Evolutionary conservation across 2,329 filamentous ascomycete species (phyloP).

Genomic region (Neonectria hederae): DNA sequence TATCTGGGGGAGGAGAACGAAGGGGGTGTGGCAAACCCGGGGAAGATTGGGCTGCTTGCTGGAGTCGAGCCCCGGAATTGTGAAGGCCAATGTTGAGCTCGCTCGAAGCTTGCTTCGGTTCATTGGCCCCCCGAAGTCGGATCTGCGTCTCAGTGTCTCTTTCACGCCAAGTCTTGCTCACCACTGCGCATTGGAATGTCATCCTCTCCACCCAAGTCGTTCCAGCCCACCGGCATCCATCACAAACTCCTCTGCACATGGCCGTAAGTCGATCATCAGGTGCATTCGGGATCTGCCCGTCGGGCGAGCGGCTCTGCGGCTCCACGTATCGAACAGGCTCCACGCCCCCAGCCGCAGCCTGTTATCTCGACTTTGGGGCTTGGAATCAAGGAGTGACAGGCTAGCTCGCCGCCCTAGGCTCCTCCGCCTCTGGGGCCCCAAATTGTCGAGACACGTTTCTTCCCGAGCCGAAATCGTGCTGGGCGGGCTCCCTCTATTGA

Average conservation of each 20-base stretch:
- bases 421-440: conserved; percentile 11
- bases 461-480: conserved; percentile 23
- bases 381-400: conserved; percentile 9
- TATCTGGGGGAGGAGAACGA: conserved; percentile 5
- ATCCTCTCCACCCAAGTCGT: conserved; percentile 18
- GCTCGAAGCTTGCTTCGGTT: background rate
- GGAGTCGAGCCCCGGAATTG: too few species aligned
- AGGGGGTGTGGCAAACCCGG: conserved; percentile 12
- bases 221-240: conserved; percentile 7
- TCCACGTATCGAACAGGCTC: conserved; percentile 19
- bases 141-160: conserved; percentile 19
- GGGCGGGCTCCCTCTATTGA: conserved; percentile 13
- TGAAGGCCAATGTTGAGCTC: background rate
- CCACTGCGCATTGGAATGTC: conserved; percentile 24
- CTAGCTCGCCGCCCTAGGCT: conserved; percentile 19
- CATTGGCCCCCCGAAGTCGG: conserved; percentile 26
- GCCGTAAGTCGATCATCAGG: conserved; percentile 11
- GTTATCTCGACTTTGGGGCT: conserved; percentile 23
- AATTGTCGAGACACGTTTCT: conserved; percentile 29
- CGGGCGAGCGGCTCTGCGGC: conserved; percentile 39
- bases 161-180: background rate
- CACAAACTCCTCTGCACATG: conserved; percentile 7
- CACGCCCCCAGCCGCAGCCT: conserved; percentile 30
- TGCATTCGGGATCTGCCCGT: conserved; percentile 32
- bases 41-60: background rate